Evolutionary conservation across 768 basidiomycete species (phyloP), one percentile per base, ranked within the genome.

Genomic region (Macrolepiota dolichaula): DNA sequence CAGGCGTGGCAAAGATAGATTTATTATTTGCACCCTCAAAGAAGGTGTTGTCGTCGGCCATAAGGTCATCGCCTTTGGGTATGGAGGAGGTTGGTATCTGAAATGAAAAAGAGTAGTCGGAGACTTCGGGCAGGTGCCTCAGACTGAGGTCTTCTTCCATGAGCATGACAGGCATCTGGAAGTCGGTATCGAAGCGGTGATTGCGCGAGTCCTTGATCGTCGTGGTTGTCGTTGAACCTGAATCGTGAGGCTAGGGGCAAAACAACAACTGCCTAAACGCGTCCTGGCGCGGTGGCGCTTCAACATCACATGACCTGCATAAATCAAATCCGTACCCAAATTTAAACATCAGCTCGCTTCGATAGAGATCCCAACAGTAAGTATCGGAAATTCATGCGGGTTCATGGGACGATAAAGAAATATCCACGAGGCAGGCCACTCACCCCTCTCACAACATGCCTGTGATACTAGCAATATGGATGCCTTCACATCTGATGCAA

Each of bases 91-190:
- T 71, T 3, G 86, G 85, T 37, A 86, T 82, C 68, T 85, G 81
- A 68, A 85, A 83, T 1, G 83, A 84, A 63, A 77, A 79, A 37
- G 80, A 82, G n/a, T 71, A 66, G 63, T 81, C 77, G 25, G 81
- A 82, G 54, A 79, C 67, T 63, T 87, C 84, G 42, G 85, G 85
- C 27, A 85, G 66, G 69, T 85, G 81, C 67, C 81, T 77, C 51
- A 80, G 70, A 59, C 83, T 87, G 22, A 83, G 70, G 55, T 78
- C 77, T 46, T 66, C 70, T 4, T 77, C 76, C 42, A 71, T 70
- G n/a, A 42, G 54, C 54, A 65, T 71, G 64, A 35, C 19, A 46
- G 25, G 37, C 57, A 59, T 60, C 7, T 36, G 57, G 9, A 35
- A 12, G 15, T 17, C 10, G 2, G 4, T 25, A n/a, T 44, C 17